phyloP scores from a whole-genome alignment of 345 rosid species.

The Bruguiera sexangula region DNA sequence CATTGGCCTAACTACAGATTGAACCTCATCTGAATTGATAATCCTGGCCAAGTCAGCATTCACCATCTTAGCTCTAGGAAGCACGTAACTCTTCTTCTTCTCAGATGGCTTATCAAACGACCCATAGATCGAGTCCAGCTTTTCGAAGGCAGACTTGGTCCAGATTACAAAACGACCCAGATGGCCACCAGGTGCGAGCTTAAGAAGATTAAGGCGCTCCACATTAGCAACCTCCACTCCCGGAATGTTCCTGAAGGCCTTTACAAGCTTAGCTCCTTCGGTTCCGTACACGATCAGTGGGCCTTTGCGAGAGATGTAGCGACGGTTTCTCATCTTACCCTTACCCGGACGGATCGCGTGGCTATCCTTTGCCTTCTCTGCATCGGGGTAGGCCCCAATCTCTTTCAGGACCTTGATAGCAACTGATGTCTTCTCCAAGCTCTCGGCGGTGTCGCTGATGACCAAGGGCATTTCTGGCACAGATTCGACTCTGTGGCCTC shows the following conservation, averaged over 20 bases:
- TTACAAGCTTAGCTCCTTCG: slow-evolving; percentile 81
- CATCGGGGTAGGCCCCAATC: slow-evolving; percentile 82
- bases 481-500: slow-evolving; percentile 76
- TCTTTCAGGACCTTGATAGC: slow-evolving; percentile 82
- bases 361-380: slow-evolving; percentile 87
- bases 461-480: slow-evolving; percentile 92
- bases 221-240: slow-evolving; percentile 91
- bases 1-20: slow-evolving; percentile 81
- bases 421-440: slow-evolving; percentile 71
- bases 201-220: slow-evolving; percentile 73
- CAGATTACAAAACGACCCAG: slow-evolving; percentile 89
- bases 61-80: slow-evolving; percentile 93
- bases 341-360: slow-evolving; percentile 79
- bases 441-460: slow-evolving; percentile 62
- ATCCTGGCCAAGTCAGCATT: slow-evolving; percentile 90
- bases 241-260: slow-evolving; percentile 88
- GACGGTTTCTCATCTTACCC: slow-evolving; percentile 87
- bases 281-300: slow-evolving; percentile 78
- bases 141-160: slow-evolving; percentile 95
- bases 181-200: slow-evolving; percentile 97
- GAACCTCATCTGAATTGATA: slow-evolving; percentile 93
- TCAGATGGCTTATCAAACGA: slow-evolving; percentile 75
- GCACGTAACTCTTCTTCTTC: slow-evolving; percentile 84
- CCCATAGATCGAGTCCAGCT: slow-evolving; percentile 83
- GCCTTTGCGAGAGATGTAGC: slow-evolving; percentile 85